phyloP scores from a whole-genome alignment of 148 eudicot genomes.

The Chenopodium suecicum region DNA sequence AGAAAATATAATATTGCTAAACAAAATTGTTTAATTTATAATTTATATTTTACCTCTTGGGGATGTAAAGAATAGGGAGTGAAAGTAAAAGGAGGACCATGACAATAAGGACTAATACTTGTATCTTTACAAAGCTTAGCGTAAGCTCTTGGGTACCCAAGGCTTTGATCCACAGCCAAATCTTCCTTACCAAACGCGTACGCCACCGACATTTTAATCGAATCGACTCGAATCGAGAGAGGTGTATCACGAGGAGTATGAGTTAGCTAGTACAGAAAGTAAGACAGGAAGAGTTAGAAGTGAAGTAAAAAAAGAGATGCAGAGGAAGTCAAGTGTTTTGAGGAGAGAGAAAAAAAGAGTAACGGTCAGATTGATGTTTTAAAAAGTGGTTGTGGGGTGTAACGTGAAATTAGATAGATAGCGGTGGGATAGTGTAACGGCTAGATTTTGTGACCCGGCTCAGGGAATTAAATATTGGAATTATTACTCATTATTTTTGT shows the following conservation, averaged over 20 bases:
- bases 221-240: neutral
- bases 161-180: conserved; percentile 56
- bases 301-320: neutral
- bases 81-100: conserved; percentile 81
- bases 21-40: neutral
- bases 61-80: conserved; percentile 54
- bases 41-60: conserved; percentile 44
- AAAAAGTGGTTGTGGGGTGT: conserved; percentile 28
- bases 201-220: conserved; percentile 50
- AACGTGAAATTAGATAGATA: conserved; percentile 7
- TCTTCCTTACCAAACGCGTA: conserved; percentile 58
- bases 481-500: conserved; percentile 2
- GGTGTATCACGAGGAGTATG: neutral
- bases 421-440: conserved; percentile 46
- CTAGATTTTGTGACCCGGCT: conserved; percentile 38
- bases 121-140: conserved; percentile 78
- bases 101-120: conserved; percentile 54
- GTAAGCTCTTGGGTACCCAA: conserved; percentile 89
- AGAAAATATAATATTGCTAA: neutral
- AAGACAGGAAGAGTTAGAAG: neutral
- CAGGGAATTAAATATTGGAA: conserved; percentile 18
- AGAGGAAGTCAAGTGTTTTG: conserved; percentile 11
- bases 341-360: conserved; percentile 16
- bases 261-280: neutral
- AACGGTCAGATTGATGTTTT: conserved; percentile 51